A percentile compares a stretch with the other conserved stretches of the same genome.
Conservation (phyloP, 805 yeast genomes). For the Candida ficus region DNA sequence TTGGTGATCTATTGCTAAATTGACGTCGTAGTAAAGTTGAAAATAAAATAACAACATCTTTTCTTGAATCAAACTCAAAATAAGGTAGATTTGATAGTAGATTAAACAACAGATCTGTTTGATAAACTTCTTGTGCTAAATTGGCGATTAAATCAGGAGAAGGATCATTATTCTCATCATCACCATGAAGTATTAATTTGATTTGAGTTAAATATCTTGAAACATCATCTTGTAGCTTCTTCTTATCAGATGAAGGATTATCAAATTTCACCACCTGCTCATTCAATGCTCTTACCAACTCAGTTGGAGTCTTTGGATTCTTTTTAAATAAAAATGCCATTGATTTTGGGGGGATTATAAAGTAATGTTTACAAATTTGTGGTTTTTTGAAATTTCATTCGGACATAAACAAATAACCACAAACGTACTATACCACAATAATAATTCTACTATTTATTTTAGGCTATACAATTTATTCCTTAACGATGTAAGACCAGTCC, state of each 20-base stretch:
- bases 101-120: conserved; percentile 60
- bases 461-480: background rate
- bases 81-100: conserved; percentile 55
- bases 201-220: conserved; percentile 59
- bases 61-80: conserved; percentile 85
- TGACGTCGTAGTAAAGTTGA: conserved; percentile 74
- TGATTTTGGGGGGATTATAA: no score
- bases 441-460: no score
- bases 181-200: conserved; percentile 63
- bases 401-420: background rate
- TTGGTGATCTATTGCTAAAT: conserved; percentile 71
- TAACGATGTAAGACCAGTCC: conserved; percentile 40
- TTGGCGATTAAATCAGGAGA: conserved; percentile 49
- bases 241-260: conserved; percentile 26
- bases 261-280: conserved; percentile 64
- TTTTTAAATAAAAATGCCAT: conserved; percentile 92
- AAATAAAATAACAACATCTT: conserved; percentile 72
- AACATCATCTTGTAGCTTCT: conserved; percentile 67
- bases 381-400: no score
- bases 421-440: no score
- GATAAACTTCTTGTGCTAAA: conserved; percentile 75
- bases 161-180: conserved; percentile 51
- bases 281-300: conserved; percentile 66
- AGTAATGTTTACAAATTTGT: no score
- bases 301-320: conserved; percentile 85